These are phyloP conservation scores for Globisporangium spiculum DNA, from an alignment of 352 stramenopile genomes.

Conservation along the genomic window DNA sequence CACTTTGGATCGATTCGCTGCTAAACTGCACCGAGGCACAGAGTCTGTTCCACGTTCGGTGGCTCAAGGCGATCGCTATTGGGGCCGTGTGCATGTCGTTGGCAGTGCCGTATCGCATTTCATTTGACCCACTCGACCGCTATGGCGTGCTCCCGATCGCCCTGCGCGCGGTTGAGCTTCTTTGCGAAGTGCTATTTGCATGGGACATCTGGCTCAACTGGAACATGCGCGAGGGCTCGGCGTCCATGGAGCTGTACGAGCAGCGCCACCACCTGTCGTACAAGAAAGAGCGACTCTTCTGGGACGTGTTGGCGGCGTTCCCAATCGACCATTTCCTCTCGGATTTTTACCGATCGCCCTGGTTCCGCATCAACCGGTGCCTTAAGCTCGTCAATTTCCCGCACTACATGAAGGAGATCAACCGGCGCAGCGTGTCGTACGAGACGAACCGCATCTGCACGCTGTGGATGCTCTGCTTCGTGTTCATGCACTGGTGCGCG, in stretches of 20 bases:
- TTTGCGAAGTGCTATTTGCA: constrained; percentile 44
- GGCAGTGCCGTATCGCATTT: constrained; percentile 53
- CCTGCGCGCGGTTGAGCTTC: constrained; percentile 30
- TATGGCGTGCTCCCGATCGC: constrained; percentile 19
- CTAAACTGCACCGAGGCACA: constrained; percentile 47
- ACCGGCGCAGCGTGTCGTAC: constrained; percentile 48
- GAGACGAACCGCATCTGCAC: constrained; percentile 44
- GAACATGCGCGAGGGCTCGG: constrained; percentile 48
- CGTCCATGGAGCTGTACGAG: constrained; percentile 58
- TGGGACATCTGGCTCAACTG: constrained; percentile 67
- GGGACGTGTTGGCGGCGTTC: constrained; percentile 42
- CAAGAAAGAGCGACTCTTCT: constrained; percentile 30
- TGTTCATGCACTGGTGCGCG: constrained; percentile 52
- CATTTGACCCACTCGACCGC: constrained; percentile 37
- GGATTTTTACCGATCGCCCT: constrained; percentile 41
- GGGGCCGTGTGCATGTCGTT: constrained; percentile 44
- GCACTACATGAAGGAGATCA: constrained; percentile 54
- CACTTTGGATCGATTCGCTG: constrained; percentile 50
- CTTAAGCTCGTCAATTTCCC: constrained; percentile 52
- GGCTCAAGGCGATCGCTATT: constrained; percentile 40
- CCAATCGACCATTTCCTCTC: constrained; percentile 55
- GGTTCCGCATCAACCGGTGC: constrained; percentile 46
- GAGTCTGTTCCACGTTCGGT: constrained; percentile 42
- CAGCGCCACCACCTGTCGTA: constrained; percentile 37
- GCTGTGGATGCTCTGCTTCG: constrained; percentile 37